These are phyloP conservation scores for Aspergillus novofumigatus DNA, from an alignment of 2,329 filamentous ascomycete genomes.

Conservation along the genomic window DNA sequence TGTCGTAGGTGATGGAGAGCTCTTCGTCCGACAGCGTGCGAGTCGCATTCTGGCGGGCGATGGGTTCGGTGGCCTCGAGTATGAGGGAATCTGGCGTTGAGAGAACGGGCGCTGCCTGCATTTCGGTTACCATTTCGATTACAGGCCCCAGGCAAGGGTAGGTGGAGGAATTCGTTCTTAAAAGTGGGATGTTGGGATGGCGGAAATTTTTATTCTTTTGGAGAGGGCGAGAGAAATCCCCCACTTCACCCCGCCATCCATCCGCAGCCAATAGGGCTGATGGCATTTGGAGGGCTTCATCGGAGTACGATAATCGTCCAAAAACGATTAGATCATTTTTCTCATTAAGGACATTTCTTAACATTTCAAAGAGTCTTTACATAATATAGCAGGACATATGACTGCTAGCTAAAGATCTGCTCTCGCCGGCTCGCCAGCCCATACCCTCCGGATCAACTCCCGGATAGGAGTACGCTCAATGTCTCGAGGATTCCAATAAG, in stretches of 20 bases:
- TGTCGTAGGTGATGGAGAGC: constrained; percentile 75
- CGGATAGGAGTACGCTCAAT: constrained; percentile 51
- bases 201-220: constrained; percentile 18
- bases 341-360: neutral
- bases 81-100: constrained; percentile 61
- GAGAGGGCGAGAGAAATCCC: constrained; percentile 19
- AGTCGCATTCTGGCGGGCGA: constrained; percentile 30
- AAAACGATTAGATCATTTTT: neutral
- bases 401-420: constrained; percentile 44
- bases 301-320: neutral
- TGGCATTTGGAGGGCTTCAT: neutral
- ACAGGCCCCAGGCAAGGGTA: neutral
- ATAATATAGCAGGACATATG: constrained; percentile 2
- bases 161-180: neutral
- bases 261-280: constrained; percentile 10
- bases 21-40: constrained; percentile 59
- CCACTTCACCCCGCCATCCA: constrained; percentile 30
- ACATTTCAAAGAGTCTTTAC: neutral
- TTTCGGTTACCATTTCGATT: constrained; percentile 25
- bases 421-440: constrained; percentile 55
- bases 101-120: constrained; percentile 52
- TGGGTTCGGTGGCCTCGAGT: constrained; percentile 51
- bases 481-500: constrained; percentile 57
- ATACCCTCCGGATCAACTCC: constrained; percentile 57
- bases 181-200: constrained; percentile 5